Conservation (phyloP, 1,284 basidiomycete genomes). For the Pseudozyma tsukubaensis region DNA sequence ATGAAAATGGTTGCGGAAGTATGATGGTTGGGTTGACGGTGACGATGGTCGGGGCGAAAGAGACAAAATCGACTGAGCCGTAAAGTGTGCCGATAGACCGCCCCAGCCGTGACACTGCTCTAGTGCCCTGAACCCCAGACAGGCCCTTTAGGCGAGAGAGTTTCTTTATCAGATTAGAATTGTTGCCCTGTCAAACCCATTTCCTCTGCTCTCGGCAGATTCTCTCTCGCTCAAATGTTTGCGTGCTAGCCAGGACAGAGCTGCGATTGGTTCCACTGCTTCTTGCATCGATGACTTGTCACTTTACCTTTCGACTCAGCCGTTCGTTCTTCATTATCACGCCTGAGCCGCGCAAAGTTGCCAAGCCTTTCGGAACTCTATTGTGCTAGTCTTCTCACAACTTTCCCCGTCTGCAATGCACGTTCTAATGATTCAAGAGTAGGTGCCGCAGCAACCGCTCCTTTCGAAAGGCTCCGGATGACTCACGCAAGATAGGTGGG, state of each 20-base stretch:
- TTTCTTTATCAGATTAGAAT: constrained; percentile 33
- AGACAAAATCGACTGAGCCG: constrained; percentile 13
- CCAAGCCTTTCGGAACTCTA: not conserved
- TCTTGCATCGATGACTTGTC: not conserved
- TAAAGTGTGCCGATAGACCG: not conserved
- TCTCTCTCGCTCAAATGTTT: not conserved
- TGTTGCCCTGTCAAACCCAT: not conserved
- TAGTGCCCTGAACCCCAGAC: constrained; percentile 1
- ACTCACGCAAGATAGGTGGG: constrained; percentile 5
- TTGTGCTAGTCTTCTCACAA: not conserved
- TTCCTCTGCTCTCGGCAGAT: not conserved
- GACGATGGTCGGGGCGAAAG: constrained; percentile 10
- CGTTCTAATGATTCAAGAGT: too few species aligned
- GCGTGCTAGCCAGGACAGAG: too few species aligned
- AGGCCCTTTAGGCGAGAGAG: not conserved
- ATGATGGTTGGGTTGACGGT: not conserved
- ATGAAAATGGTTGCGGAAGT: not conserved
- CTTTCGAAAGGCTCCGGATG: constrained; percentile 7
- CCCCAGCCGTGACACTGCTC: constrained; percentile 15
- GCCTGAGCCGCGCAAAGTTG: not conserved
- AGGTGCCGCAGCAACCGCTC: constrained; percentile 8
- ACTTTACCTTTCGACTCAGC: not conserved
- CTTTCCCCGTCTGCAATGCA: not conserved
- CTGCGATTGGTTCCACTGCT: too few species aligned
- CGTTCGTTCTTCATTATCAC: not conserved